phyloP scores from a whole-genome alignment of 2,329 filamentous ascomycete genomes.

The Pseudocercospora pini-densiflorae region DNA sequence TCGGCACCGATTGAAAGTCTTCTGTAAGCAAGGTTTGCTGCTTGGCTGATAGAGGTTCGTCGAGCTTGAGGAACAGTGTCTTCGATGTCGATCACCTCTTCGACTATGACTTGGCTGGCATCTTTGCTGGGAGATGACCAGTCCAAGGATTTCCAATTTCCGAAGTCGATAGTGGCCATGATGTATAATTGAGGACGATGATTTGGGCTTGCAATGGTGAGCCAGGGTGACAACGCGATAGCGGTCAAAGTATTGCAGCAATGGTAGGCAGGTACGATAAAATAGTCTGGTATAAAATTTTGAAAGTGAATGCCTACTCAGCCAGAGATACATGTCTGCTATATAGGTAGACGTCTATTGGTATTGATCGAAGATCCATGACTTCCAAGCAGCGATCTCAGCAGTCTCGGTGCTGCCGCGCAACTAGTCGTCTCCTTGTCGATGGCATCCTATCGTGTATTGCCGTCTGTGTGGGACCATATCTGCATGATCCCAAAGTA shows the following conservation, averaged over 20 bases:
- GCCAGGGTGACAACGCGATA: neutral
- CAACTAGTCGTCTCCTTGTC: neutral
- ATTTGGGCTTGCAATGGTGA: neutral
- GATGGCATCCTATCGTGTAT: neutral
- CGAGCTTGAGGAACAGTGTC: neutral
- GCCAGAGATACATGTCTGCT: too few species aligned
- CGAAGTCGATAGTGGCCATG: neutral
- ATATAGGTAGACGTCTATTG: too few species aligned
- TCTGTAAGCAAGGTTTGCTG: slow-evolving; percentile 3
- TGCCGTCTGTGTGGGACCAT: neutral
- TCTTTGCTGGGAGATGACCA: neutral
- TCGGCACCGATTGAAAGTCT: neutral
- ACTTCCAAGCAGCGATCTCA: neutral
- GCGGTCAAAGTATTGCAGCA: neutral
- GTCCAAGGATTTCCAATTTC: neutral
- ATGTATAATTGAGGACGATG: neutral
- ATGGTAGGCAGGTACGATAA: too few species aligned
- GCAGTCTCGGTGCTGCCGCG: neutral
- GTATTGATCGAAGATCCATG: too few species aligned
- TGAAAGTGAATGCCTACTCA: too few species aligned
- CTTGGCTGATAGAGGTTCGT: neutral
- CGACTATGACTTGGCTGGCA: neutral
- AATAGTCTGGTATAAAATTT: too few species aligned
- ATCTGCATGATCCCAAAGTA: neutral
- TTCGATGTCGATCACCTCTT: neutral